Conservation (phyloP, 148 eudicot genomes). For the Amaranthus cruentus region DNA sequence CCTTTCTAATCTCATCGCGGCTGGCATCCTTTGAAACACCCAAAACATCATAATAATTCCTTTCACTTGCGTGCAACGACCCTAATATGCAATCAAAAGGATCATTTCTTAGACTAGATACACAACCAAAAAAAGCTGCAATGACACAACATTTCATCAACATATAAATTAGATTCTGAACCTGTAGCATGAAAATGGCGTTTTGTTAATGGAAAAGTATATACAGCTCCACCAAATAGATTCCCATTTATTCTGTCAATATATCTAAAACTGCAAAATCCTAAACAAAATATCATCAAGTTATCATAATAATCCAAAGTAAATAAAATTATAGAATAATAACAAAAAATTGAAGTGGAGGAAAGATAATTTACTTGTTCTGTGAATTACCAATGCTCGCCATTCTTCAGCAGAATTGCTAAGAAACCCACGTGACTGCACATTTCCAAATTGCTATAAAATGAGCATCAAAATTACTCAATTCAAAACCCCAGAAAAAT, state of each 20-base stretch:
- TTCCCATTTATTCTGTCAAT: conserved; percentile 15
- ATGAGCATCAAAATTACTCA: conserved; percentile 10
- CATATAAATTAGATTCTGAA: conserved; percentile 9
- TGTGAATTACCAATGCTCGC: conserved; percentile 10
- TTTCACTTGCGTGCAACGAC: conserved; percentile 28
- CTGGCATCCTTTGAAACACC: conserved; percentile 67
- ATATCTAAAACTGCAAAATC: conserved; percentile 21
- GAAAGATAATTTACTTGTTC: conserved; percentile 18
- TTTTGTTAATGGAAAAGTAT: conserved; percentile 24
- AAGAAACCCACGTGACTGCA: conserved; percentile 22
- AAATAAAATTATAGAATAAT: background rate
- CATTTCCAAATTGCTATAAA: conserved; percentile 3
- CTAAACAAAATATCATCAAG: conserved; percentile 20
- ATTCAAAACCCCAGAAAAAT: background rate
- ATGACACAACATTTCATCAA: background rate
- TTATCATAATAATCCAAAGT: background rate
- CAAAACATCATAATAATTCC: conserved; percentile 64
- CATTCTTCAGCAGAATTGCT: conserved; percentile 17
- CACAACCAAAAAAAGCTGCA: background rate
- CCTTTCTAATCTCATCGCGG: conserved; percentile 77
- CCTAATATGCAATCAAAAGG: conserved; percentile 36
- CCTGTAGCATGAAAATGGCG: conserved; percentile 77
- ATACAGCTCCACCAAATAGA: conserved; percentile 28
- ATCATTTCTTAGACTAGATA: conserved; percentile 6
- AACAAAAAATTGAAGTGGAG: background rate